These are phyloP conservation scores for Geotrichum cucujoidarum DNA, from an alignment of 1,139 yeast genomes.

Conservation along the genomic window DNA sequence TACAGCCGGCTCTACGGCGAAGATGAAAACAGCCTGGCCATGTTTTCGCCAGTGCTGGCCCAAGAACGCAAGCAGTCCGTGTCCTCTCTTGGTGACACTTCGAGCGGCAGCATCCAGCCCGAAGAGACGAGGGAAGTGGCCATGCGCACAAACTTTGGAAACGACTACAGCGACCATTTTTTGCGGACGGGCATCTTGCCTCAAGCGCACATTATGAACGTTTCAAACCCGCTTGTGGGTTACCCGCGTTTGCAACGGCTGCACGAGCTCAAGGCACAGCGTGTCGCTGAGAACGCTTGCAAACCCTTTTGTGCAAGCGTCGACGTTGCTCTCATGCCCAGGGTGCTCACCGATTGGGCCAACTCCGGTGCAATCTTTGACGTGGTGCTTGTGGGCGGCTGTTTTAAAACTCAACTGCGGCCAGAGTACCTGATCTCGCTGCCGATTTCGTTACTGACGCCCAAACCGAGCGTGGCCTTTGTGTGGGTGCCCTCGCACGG, in stretches of 20 bases:
- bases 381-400: constrained; percentile 86
- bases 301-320: constrained; percentile 64
- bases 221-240: constrained; percentile 63
- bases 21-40: neutral
- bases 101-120: neutral
- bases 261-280: constrained; percentile 54
- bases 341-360: constrained; percentile 57
- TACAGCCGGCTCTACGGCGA: neutral
- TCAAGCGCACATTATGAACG: constrained; percentile 58
- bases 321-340: constrained; percentile 49
- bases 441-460: constrained; percentile 67
- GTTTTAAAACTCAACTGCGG: constrained; percentile 60
- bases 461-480: constrained; percentile 80
- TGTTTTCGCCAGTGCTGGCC: neutral
- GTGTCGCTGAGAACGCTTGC: constrained; percentile 48
- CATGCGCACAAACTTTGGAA: constrained; percentile 37
- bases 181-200: constrained; percentile 61
- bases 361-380: constrained; percentile 62
- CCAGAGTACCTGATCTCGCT: constrained; percentile 55
- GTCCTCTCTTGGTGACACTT: too few species aligned
- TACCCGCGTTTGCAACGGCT: constrained; percentile 76
- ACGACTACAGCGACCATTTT: constrained; percentile 69
- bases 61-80: too few species aligned
- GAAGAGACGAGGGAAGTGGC: neutral
- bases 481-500: constrained; percentile 76